Base-by-base conservation (phyloP, 306 rosid species). In the Astragalus glycyphyllos region DNA sequence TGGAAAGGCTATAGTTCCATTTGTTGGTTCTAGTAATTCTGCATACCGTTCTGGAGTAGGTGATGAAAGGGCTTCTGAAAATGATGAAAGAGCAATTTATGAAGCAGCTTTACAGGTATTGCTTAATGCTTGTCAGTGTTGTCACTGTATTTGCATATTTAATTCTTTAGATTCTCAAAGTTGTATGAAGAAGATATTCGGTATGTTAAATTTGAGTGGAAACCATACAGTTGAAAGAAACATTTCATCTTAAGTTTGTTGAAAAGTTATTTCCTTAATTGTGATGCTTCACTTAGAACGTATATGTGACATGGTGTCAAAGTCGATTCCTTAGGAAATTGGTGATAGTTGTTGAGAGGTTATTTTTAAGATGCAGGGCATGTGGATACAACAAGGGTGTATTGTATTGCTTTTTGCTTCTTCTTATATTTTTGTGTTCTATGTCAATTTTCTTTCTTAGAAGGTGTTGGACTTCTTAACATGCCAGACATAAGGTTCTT, bases 71-170 rank as follows among this genome's bases (percentile, higher is more conserved):
- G 84, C 61, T 66, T 26, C 91, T 46, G 96, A 14, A 58, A 85
- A 54, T 71, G 99, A 94, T 6, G 96, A 94, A 80, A 91, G 96
- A 71, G 77, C 87, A 72, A 79, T 94, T 82, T 91, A 91, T 81
- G 90, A 91, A 81, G 99, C 99, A 14, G 95, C 97, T 40, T 72
- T 94, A 54, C 77, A 89, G 97, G 99, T 94, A 84, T 54, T 49
- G 29, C 74, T 41, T 65, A 54, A 15, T 20, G 45, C 59, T 64
- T 46, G 32, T 63, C 4, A 8, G 12, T 16, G 31, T 64, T 40
- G 32, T 63, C 4, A 8, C 14, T 16, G 31, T 48, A 12, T 41
- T 35, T 46, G 29, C 26, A 20, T 15, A 40, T 35, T 59, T 42
- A 41, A 58, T 58, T 78, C 16, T 59, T 50, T 61, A 61, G 51